Conservation (phyloP, 1,139 yeast genomes). For the Debaryomyces nepalensis region DNA sequence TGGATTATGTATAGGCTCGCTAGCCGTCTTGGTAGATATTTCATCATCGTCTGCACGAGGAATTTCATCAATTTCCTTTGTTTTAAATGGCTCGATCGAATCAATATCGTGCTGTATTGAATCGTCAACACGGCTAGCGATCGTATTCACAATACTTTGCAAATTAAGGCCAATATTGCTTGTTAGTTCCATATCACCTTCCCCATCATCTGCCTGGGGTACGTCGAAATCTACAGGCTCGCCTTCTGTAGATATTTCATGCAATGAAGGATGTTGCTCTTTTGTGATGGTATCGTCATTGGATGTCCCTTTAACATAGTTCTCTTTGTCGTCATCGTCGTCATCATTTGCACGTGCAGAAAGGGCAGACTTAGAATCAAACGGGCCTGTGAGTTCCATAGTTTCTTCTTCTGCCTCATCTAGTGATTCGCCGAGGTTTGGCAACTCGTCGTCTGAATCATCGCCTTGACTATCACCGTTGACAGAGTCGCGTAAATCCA, state of each 20-base stretch:
- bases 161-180: constrained; percentile 11
- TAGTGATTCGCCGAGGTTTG: neutral
- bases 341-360: neutral
- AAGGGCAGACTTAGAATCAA: constrained; percentile 4
- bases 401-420: constrained; percentile 24
- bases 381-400: constrained; percentile 27
- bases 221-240: too few species aligned
- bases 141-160: neutral
- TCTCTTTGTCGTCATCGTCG: neutral
- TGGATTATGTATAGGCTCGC: neutral
- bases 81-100: too few species aligned
- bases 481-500: neutral
- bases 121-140: neutral
- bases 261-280: too few species aligned
- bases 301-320: too few species aligned
- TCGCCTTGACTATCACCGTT: constrained; percentile 4
- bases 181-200: constrained; percentile 31
- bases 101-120: neutral
- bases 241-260: too few species aligned
- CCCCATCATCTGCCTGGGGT: constrained; percentile 20
- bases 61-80: too few species aligned
- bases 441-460: constrained; percentile 11
- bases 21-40: too few species aligned
- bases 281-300: too few species aligned
- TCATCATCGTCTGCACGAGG: neutral